These are phyloP conservation scores for Alnus rubra DNA, from an alignment of 306 rosid species.

Conservation along the genomic window DNA sequence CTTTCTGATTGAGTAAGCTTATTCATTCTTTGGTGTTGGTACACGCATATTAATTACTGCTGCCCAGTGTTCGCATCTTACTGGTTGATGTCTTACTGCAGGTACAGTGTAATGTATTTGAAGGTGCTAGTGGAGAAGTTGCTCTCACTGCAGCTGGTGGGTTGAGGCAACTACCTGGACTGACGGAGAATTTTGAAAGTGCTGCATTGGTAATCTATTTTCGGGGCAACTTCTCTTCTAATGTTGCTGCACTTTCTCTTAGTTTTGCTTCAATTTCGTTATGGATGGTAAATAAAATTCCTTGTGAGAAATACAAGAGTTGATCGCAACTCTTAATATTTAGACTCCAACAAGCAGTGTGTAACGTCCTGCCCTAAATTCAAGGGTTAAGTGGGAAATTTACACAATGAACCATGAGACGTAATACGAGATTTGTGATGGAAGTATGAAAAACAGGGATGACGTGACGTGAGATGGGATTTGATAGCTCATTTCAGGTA, in stretches of 20 bases:
- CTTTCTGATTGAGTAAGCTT: neutral
- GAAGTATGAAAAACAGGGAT: too few relatives aligned
- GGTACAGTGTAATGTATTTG: slow-evolving; percentile 87
- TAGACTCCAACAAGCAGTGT: too few relatives aligned
- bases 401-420: too few relatives aligned
- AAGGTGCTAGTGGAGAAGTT: slow-evolving; percentile 80
- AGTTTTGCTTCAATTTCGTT: neutral
- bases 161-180: slow-evolving; percentile 80
- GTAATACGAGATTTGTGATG: too few relatives aligned
- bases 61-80: slow-evolving; percentile 21
- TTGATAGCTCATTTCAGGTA: too few relatives aligned
- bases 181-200: slow-evolving; percentile 66
- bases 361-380: too few relatives aligned
- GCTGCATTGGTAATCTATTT: slow-evolving; percentile 76
- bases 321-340: too few relatives aligned
- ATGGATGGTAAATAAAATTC: slow-evolving; percentile 7
- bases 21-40: slow-evolving; percentile 16
- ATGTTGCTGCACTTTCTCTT: slow-evolving; percentile 12
- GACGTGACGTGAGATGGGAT: too few relatives aligned
- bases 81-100: slow-evolving; percentile 39
- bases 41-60: slow-evolving; percentile 8
- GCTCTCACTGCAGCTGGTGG: slow-evolving; percentile 90
- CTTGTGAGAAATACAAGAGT: neutral
- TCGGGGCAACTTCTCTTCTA: slow-evolving; percentile 6
- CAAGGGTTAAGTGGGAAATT: too few relatives aligned